These are phyloP conservation scores for Arthroderma uncinatum DNA, from an alignment of 2,329 filamentous ascomycete genomes.

Conservation along the genomic window DNA sequence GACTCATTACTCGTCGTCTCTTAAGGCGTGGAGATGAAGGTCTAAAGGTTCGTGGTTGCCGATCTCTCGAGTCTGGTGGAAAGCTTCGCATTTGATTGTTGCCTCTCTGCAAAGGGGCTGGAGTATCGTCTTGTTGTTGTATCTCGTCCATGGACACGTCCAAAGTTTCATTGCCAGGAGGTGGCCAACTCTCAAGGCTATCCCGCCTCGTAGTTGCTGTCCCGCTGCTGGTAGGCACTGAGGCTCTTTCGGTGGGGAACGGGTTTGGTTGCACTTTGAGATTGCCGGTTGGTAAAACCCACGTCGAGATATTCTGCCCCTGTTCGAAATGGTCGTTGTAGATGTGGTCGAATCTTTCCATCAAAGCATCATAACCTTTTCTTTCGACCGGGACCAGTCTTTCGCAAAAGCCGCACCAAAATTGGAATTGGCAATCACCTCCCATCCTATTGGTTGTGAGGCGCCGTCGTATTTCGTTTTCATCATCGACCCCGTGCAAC, in stretches of 20 bases:
- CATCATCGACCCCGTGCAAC: conserved; percentile 35
- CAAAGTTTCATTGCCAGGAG: not conserved
- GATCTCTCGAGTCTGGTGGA: not conserved
- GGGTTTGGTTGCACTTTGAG: conserved; percentile 12
- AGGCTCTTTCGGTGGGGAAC: not conserved
- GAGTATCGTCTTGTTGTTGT: not conserved
- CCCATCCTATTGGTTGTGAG: conserved; percentile 50
- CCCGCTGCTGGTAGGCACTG: not conserved
- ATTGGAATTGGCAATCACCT: conserved; percentile 52
- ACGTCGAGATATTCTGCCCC: conserved; percentile 26
- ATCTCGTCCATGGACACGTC: not conserved
- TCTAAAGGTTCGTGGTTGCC: not conserved
- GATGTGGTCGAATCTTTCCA: conserved; percentile 60
- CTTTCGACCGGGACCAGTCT: conserved; percentile 43
- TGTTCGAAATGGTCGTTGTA: conserved; percentile 44
- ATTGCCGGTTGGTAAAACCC: conserved; percentile 23
- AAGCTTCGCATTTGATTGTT: not conserved
- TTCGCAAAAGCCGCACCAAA: conserved; percentile 82
- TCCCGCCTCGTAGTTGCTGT: not conserved
- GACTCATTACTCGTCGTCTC: not conserved
- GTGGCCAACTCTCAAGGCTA: not conserved
- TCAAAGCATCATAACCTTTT: conserved; percentile 46
- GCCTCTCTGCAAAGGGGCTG: not conserved
- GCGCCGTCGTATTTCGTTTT: conserved; percentile 21
- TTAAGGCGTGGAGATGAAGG: not conserved